Evolutionary conservation across 345 rosid genomes (phyloP).

Genomic region (Citropsis articulata): DNA sequence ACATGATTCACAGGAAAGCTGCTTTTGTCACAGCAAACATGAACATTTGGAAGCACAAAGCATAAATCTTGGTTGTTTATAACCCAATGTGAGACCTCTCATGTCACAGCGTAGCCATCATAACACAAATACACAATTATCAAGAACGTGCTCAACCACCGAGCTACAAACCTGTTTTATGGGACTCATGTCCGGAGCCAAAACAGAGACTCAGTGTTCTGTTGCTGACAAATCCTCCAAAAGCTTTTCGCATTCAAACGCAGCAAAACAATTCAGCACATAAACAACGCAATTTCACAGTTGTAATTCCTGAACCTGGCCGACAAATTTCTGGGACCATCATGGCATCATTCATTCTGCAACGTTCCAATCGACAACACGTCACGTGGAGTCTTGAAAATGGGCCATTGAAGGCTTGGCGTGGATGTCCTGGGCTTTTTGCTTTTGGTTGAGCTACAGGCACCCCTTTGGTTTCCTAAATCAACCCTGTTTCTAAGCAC

Average conservation of each 20-base stretch:
- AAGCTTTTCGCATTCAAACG: background rate
- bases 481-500: too few relatives aligned
- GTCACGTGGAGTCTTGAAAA: background rate
- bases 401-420: background rate
- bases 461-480: too few relatives aligned
- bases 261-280: background rate
- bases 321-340: background rate
- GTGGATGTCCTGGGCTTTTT: background rate
- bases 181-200: background rate
- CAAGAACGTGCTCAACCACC: background rate
- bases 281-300: background rate
- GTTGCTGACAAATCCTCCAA: background rate
- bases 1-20: background rate
- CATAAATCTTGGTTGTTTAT: too few relatives aligned
- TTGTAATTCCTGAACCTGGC: background rate
- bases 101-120: background rate
- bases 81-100: too few relatives aligned
- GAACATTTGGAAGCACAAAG: background rate
- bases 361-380: too few relatives aligned
- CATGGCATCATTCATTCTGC: background rate
- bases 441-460: too few relatives aligned
- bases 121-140: too few relatives aligned
- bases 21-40: background rate
- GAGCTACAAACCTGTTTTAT: background rate
- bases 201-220: background rate